Evolutionary conservation across 768 basidiomycete species (phyloP), one percentile per base, ranked within the genome.

Genomic region (Amyloporia xantha): DNA sequence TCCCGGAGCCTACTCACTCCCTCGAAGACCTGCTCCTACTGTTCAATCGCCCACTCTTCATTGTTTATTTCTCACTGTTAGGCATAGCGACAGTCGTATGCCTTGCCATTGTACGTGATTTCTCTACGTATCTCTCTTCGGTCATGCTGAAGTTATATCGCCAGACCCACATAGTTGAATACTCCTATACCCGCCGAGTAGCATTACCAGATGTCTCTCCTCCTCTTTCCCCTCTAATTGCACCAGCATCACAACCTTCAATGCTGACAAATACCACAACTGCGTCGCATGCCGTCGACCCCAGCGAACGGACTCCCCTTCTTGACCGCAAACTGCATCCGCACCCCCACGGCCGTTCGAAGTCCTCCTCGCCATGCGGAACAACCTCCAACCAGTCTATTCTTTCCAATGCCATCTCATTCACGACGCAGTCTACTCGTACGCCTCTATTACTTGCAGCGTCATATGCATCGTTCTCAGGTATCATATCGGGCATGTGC

Each of bases 401-500:
- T 27, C 35, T 62, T 47, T 47, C 52, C 23, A 39, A 44, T 44
- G 49, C 33, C 42, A 49, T 55, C 39, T 48, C 44, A 19, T 36
- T 39, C 42, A 48, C 53, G 63, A 48, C 64, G 23, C 56, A 54
- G n/a, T 61, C 62, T 3, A 64, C 68, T 1, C 75, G 74, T 25
- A 82, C 77, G 10, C 74, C 79, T 1, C 64, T 87, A 1, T 67
- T 86, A 50, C 66, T 92, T 38, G 87, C 91, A 10, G 73, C 92
- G 40, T 87, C 89, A 1, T 97, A 89, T 64, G 86, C 92, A 13
- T 89, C 89, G 11, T 79, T 84, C 44, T 91, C 88, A 3, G 93
- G 93, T 0, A 91, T 89, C 19, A 71, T 95, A 23, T 89, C 86
- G 3, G 93, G 93, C 20, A 87, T 97, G 82, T 95, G 91, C 62